Percentiles rank a stretch among this genome's conserved stretches.
Conservation (phyloP, 140 eudicot genomes). For the Ambrosia hybrid region DNA sequence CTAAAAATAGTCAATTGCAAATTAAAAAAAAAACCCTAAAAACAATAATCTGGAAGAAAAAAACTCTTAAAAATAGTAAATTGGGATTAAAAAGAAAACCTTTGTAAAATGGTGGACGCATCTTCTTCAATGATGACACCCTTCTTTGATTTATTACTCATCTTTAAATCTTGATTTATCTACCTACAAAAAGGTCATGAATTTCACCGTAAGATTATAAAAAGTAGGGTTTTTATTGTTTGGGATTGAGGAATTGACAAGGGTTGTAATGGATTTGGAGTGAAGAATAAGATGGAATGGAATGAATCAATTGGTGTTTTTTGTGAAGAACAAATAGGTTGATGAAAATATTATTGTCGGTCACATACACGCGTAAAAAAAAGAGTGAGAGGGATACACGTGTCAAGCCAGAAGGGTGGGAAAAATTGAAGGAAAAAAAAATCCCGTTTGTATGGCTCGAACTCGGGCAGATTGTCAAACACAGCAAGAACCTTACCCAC, state of each 20-base stretch:
- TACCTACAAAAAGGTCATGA: slow-evolving; percentile 17
- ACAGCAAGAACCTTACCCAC: no score
- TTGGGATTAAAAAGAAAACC: slow-evolving; percentile 37
- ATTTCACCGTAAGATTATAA: not conserved
- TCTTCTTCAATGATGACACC: slow-evolving; percentile 66
- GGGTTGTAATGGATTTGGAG: slow-evolving; percentile 1
- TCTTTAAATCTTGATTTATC: slow-evolving; percentile 28
- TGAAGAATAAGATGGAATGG: slow-evolving; percentile 7
- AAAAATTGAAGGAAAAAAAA: no score
- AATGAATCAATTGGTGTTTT: slow-evolving; percentile 6
- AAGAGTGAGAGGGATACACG: no score
- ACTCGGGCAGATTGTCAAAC: no score
- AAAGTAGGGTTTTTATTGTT: slow-evolving; percentile 16
- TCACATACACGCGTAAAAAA: no score
- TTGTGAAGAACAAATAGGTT: not conserved
- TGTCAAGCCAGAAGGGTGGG: no score
- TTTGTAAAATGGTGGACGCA: slow-evolving; percentile 49
- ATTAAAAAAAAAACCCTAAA: no score
- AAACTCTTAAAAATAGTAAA: no score
- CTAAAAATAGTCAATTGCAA: no score
- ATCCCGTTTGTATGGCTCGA: no score
- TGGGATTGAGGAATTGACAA: slow-evolving; percentile 10
- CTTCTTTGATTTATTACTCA: slow-evolving; percentile 47
- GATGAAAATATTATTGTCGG: no score
- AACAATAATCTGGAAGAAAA: no score